Evolutionary conservation across 495 filamentous ascomycete genomes (phyloP), one percentile per base, ranked within the genome.

Genomic region (Hypomontagnella submonticulosa): DNA sequence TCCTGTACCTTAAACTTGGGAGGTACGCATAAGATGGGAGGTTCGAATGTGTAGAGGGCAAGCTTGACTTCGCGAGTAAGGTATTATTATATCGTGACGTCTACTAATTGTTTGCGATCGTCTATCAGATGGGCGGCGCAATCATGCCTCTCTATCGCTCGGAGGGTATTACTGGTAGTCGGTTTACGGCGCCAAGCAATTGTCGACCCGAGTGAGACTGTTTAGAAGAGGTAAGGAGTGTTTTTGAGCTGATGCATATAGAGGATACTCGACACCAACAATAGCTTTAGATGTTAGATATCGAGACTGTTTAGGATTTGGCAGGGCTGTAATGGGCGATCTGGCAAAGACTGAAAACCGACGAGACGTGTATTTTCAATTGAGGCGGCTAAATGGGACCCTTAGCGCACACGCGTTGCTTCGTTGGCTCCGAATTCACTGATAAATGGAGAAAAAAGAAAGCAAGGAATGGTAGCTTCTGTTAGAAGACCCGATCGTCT

Each of bases 301-400:
- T 27, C 23, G 42, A 37, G 43, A 44, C 51, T 10, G 20, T 59
- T 32, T 15, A 37, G 53, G 33, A 42, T 55, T 68, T 55, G 58
- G 23, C 52, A 67, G 48, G 64, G 47, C 33, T 52, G 53, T 43
- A 55, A 52, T 63, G 65, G 65, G 59, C 42, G 54, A 68, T 68
- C 58, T 59, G 65, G 47, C 65, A 63, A 62, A 63, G 65, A 68
- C 42, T 46, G 53, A 43, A 54, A 38, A 58, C 47, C 23, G 37
- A 58, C 46, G 32, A 55, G 27, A 57, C 34, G 27, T 42, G 27
- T 51, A 36, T 54, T 50, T 61, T 51, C n/a, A 54, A 59, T 50
- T 48, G 58, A 68, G 37, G 65, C 59, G 65, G 65, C 65, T 68
- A 68, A 68, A 68, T 68, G 65, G 58, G 65, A 68, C 65, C 54